A percentile compares a stretch with the other conserved stretches of the same genome.
Conservation (phyloP, 2,329 filamentous ascomycete species). For the Penicillium brasilianum region DNA sequence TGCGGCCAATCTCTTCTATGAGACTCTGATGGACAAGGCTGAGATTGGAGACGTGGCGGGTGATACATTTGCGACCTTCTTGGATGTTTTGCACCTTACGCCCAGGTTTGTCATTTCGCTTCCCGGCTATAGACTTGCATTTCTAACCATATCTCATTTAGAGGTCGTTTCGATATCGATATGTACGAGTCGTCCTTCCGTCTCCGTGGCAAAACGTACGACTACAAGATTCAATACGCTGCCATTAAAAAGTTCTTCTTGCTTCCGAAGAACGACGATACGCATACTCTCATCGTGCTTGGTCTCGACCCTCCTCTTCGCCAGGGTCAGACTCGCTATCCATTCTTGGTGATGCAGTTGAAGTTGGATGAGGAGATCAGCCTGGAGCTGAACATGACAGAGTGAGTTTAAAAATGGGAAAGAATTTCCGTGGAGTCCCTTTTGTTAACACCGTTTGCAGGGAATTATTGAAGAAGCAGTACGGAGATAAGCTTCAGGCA, state of each 20-base stretch:
- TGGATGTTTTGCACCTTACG: constrained; percentile 95
- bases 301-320: constrained; percentile 93
- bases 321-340: constrained; percentile 96
- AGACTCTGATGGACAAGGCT: constrained; percentile 96
- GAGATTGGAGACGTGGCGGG: constrained; percentile 99
- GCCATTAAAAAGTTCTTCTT: constrained; percentile 99
- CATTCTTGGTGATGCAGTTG: constrained; percentile 98
- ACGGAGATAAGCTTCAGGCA: constrained; percentile 84
- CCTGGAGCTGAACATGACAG: constrained; percentile 93
- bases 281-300: constrained; percentile 92
- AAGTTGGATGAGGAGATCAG: constrained; percentile 98
- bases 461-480: constrained; percentile 80
- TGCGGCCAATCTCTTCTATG: constrained; percentile 95
- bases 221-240: constrained; percentile 99
- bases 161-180: constrained; percentile 99
- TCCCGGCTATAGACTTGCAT: background rate
- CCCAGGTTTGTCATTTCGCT: constrained; percentile 66
- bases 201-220: constrained; percentile 97
- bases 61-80: constrained; percentile 95
- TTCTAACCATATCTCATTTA: constrained; percentile 45
- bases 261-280: constrained; percentile 96
- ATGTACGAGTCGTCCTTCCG: constrained; percentile 99
- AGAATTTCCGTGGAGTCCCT: background rate
- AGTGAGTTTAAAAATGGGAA: constrained; percentile 49
- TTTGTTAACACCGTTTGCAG: constrained; percentile 34